Evolutionary conservation across 768 basidiomycete species (phyloP), one percentile per base, ranked within the genome.

Genomic region (Hydnomerulius pinastri): DNA sequence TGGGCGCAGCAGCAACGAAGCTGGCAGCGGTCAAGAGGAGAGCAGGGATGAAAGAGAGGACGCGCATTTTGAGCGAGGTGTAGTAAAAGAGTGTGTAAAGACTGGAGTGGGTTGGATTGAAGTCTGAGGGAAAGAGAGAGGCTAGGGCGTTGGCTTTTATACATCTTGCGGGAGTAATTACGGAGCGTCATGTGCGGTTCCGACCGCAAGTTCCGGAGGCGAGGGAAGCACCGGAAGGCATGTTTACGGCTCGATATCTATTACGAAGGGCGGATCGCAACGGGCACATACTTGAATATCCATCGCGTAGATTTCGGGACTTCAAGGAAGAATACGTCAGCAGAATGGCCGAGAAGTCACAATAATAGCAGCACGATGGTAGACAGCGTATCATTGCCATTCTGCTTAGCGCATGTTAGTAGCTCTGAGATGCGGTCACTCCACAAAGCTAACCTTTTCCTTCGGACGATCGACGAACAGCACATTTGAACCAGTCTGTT

Each of bases 11-110:
- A 28, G 30, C 47, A 11, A 47, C 48, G 25, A 50, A 41, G 43
- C 56, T 42, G 10, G 56, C 43, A 1, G 46, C 38, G 8, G 51
- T 37, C 11, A 53, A 25, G 17, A 48, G 32, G 47, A 58, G 38
- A 13, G 56, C 51, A 53, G 43, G 50, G 39, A 58, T 48, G 6
- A 57, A 57, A 4, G 54, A 57, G 23, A 57, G 56, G 54, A 51
- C 48, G 40, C 50, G 55, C 46, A 58, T 57, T 42, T 36, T 45
- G 28, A 48, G 20, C 56, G 21, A 57, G 46, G 43, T 32, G 11
- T 4, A 48, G 49, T 36, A 50, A 59, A 43, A 18, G 24, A 46
- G 58, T 56, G 49, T 51, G 39, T 15, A 48, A 46, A 40, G 43
- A 51, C 41, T 58, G 27, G 48, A 49, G 33, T 21, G 37, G 43